Percentiles rank a stretch among this genome's conserved stretches.
Conservation (phyloP, 2,329 filamentous ascomycete species). For the Alternaria longipes region DNA sequence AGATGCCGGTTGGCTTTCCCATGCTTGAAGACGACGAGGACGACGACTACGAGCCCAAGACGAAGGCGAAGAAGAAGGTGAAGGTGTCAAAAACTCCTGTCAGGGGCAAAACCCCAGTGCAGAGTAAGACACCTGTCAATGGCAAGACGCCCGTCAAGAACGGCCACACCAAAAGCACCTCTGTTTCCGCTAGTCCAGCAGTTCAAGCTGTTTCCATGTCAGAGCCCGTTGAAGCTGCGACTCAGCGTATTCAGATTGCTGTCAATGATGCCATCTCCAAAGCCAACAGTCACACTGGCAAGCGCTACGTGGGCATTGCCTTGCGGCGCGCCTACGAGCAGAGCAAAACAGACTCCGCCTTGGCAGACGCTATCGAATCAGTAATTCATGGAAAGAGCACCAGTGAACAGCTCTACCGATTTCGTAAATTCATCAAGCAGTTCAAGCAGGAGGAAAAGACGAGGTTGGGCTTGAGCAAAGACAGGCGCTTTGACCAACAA, state of each 20-base stretch:
- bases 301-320: slow-evolving; percentile 43
- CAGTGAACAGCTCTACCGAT: slow-evolving; percentile 50
- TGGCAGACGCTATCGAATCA: slow-evolving; percentile 54
- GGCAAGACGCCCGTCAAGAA: slow-evolving; percentile 43
- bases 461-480: slow-evolving; percentile 29
- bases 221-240: slow-evolving; percentile 18
- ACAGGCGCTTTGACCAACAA: slow-evolving; percentile 27
- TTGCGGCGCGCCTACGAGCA: slow-evolving; percentile 56
- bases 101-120: slow-evolving; percentile 47
- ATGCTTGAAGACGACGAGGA: slow-evolving; percentile 57
- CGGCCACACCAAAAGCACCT: slow-evolving; percentile 28
- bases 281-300: slow-evolving; percentile 48
- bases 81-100: slow-evolving; percentile 43
- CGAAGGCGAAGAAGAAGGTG: slow-evolving; percentile 45
- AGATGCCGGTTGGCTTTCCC: slow-evolving; percentile 40
- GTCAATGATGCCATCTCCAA: slow-evolving; percentile 56
- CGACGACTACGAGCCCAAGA: slow-evolving; percentile 56
- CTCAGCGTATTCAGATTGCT: slow-evolving; percentile 44
- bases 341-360: slow-evolving; percentile 47
- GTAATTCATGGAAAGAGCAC: slow-evolving; percentile 55
- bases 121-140: slow-evolving; percentile 43
- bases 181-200: slow-evolving; percentile 32
- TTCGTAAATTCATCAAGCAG: slow-evolving; percentile 57
- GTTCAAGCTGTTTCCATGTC: slow-evolving; percentile 23
- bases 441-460: slow-evolving; percentile 44